These are phyloP conservation scores for Fusarium torreyae DNA, from an alignment of 2,329 filamentous ascomycete species.

Conservation along the genomic window DNA sequence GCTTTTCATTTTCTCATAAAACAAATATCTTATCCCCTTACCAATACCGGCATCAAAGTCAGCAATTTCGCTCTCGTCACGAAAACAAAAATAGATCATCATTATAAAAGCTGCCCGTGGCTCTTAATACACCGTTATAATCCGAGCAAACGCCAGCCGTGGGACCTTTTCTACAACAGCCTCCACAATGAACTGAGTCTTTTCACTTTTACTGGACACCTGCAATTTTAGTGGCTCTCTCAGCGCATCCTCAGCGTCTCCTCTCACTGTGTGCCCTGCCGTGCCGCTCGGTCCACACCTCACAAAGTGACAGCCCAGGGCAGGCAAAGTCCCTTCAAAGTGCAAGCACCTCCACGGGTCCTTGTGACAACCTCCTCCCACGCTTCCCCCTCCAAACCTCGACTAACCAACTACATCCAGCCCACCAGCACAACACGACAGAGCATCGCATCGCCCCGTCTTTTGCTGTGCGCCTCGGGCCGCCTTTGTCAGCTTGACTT, in stretches of 20 bases:
- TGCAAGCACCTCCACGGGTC: constrained; percentile 22
- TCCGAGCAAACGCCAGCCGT: neutral
- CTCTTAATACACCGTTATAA: neutral
- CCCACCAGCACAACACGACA: constrained; percentile 24
- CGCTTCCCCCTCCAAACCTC: constrained; percentile 43
- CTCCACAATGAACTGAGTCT: constrained; percentile 13
- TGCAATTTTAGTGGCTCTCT: constrained; percentile 31
- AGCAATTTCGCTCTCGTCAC: neutral
- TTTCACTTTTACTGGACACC: constrained; percentile 27
- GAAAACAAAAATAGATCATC: too few relatives aligned
- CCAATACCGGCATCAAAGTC: neutral
- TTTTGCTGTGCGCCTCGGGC: constrained; percentile 40
- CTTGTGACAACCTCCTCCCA: constrained; percentile 49
- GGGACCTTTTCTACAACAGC: constrained; percentile 14
- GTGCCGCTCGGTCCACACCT: constrained; percentile 25
- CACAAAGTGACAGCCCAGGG: constrained; percentile 23
- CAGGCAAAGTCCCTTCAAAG: constrained; percentile 9
- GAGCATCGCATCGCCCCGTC: constrained; percentile 43
- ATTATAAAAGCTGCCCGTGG: neutral
- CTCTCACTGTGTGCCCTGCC: constrained; percentile 37
- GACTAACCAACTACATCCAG: constrained; percentile 41
- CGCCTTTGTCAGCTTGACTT: constrained; percentile 27
- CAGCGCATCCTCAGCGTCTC: constrained; percentile 18
- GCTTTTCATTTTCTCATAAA: too few relatives aligned
- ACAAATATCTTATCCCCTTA: neutral